phyloP scores from a whole-genome alignment of 352 stramenopile species.

The Globisporangium carolinianum region DNA sequence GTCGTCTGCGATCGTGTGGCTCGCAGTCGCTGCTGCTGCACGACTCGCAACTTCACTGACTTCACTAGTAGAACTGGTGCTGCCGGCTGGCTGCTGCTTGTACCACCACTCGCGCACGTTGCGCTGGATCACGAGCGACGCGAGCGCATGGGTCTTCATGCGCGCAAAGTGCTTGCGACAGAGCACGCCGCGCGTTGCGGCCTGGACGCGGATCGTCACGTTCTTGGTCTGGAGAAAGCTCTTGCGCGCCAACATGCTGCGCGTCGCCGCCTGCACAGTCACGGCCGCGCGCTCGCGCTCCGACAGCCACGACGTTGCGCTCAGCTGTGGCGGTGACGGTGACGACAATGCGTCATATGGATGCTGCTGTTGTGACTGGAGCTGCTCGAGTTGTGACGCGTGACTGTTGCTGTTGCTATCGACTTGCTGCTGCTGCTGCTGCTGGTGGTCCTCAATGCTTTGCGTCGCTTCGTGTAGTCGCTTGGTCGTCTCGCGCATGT shows the following conservation, averaged over 20 bases:
- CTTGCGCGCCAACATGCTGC: constrained; percentile 74
- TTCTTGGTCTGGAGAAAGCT: constrained; percentile 84
- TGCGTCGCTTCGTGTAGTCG: constrained; percentile 66
- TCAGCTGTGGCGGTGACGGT: background rate
- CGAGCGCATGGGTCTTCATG: constrained; percentile 80
- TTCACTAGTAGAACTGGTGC: background rate
- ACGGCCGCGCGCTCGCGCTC: constrained; percentile 70
- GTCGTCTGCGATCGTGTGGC: background rate
- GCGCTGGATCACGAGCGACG: constrained; percentile 79
- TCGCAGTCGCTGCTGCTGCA: too few species aligned
- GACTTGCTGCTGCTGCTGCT: constrained; percentile 24
- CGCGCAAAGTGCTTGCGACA: constrained; percentile 83
- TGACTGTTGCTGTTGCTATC: background rate
- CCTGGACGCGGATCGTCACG: constrained; percentile 82
- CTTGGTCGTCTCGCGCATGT: constrained; percentile 84
- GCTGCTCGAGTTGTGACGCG: too few species aligned
- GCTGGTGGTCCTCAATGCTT: constrained; percentile 55
- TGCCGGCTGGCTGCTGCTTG: constrained; percentile 33
- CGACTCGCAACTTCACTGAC: too few species aligned
- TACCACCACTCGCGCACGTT: constrained; percentile 84
- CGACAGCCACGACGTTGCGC: constrained; percentile 10
- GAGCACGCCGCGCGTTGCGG: constrained; percentile 69
- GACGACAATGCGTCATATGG: background rate
- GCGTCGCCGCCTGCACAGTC: constrained; percentile 80
- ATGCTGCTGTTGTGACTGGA: background rate